These are phyloP conservation scores for Coemansia umbellata DNA, from an alignment of 192 early-diverging fungal species.

Conservation along the genomic window DNA sequence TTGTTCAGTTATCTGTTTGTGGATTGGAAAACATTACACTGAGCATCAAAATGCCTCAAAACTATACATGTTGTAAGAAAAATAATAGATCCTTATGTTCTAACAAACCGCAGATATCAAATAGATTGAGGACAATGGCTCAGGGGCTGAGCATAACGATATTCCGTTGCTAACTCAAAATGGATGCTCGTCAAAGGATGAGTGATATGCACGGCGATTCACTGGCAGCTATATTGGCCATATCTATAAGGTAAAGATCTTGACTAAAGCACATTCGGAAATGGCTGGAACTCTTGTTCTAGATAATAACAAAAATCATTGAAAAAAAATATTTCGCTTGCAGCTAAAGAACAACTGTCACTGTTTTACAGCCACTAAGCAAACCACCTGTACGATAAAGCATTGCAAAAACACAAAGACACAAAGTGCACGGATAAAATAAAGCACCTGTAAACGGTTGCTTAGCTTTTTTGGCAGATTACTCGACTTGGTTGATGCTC, in stretches of 20 bases:
- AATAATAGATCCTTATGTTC: no score
- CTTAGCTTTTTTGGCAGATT: slow-evolving; percentile 17
- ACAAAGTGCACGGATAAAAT: slow-evolving; percentile 19
- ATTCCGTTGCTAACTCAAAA: slow-evolving; percentile 12
- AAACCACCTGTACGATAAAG: slow-evolving; percentile 32
- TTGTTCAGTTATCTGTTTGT: slow-evolving; percentile 3
- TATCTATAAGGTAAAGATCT: slow-evolving; percentile 25
- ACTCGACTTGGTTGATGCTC: slow-evolving; percentile 7
- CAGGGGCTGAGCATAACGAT: slow-evolving; percentile 7
- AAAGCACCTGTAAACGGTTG: slow-evolving; percentile 18
- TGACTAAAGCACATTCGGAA: slow-evolving; percentile 11
- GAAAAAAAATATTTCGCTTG: slow-evolving; percentile 10
- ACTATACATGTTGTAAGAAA: no score
- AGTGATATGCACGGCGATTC: slow-evolving; percentile 14
- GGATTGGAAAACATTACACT: slow-evolving; percentile 27
- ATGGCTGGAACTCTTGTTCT: slow-evolving; percentile 11
- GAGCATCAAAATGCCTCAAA: neutral
- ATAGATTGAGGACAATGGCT: slow-evolving; percentile 22
- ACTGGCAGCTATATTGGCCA: slow-evolving; percentile 19
- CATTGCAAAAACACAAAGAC: slow-evolving; percentile 18
- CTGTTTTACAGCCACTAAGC: slow-evolving; percentile 26
- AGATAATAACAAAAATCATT: neutral
- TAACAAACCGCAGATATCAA: neutral
- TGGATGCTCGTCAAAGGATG: slow-evolving; percentile 32
- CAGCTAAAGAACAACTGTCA: slow-evolving; percentile 22